Evolutionary conservation across 2,329 filamentous ascomycete species (phyloP).

Genomic region (Microsporum audouinii): DNA sequence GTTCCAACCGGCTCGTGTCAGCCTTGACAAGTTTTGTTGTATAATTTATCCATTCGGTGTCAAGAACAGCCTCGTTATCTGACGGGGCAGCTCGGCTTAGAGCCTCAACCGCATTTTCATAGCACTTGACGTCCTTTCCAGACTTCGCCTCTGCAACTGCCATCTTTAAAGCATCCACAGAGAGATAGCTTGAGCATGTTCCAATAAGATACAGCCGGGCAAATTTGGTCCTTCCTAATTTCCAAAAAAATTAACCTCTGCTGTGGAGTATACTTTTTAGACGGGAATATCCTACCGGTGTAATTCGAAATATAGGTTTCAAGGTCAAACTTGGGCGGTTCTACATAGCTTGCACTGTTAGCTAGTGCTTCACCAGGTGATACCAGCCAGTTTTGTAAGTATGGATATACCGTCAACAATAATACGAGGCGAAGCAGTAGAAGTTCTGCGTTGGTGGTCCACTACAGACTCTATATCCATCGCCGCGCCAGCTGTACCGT

Average conservation of each 20-base stretch:
- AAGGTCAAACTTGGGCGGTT: conserved; percentile 77
- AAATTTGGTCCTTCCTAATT: conserved; percentile 63
- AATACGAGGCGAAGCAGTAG: not conserved
- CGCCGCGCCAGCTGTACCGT: not conserved
- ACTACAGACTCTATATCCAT: not conserved
- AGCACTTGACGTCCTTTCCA: conserved; percentile 61
- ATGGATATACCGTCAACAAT: conserved; percentile 1
- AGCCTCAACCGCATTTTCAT: conserved; percentile 55
- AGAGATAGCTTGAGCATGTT: conserved; percentile 60
- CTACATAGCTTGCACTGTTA: conserved; percentile 33
- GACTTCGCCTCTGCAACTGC: conserved; percentile 65
- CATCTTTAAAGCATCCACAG: conserved; percentile 66
- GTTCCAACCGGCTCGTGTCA: conserved; percentile 66
- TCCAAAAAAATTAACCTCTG: not conserved
- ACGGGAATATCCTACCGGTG: conserved; percentile 44
- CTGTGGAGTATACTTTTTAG: conserved; percentile 7
- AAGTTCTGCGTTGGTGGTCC: not conserved
- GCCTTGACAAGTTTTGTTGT: conserved; percentile 55
- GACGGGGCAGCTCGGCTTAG: conserved; percentile 53
- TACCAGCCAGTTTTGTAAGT: not conserved
- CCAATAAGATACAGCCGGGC: conserved; percentile 76
- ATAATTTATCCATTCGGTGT: conserved; percentile 63
- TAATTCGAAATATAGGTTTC: conserved; percentile 89
- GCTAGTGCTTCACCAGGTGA: not conserved
- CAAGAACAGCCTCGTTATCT: conserved; percentile 55